A percentile compares a stretch with the other conserved stretches of the same genome.
Conservation (phyloP, 768 basidiomycete genomes). For the Auricularia sp. region DNA sequence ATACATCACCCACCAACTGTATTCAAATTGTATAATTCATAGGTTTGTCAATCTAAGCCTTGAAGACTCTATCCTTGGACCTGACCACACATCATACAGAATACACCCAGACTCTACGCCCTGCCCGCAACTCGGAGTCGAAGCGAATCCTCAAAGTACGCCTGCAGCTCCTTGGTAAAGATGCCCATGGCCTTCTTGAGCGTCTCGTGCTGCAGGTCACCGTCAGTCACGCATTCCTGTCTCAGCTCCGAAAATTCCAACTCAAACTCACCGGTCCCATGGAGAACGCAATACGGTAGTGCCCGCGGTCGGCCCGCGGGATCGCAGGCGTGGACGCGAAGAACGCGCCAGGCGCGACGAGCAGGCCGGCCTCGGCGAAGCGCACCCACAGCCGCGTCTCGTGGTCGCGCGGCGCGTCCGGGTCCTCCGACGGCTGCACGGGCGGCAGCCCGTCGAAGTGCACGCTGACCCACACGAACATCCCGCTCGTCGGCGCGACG, state of each 20-base stretch:
- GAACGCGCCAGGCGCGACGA: constrained; percentile 51
- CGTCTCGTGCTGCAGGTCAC: constrained; percentile 4
- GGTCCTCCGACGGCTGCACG: constrained; percentile 21
- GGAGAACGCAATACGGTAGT: constrained; percentile 25
- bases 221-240: background rate
- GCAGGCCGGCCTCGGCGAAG: constrained; percentile 49
- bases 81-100: too few species aligned
- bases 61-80: too few species aligned
- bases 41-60: too few species aligned
- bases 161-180: constrained; percentile 8
- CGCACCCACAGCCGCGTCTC: constrained; percentile 52
- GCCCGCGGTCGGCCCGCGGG: constrained; percentile 18
- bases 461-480: constrained; percentile 71
- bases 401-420: constrained; percentile 26
- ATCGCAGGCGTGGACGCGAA: constrained; percentile 21
- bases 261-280: constrained; percentile 16
- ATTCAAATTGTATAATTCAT: too few species aligned
- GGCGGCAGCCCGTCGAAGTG: constrained; percentile 49
- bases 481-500: constrained; percentile 69
- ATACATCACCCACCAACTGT: too few species aligned
- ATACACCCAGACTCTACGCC: too few species aligned
- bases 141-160: constrained; percentile 7
- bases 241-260: background rate
- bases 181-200: constrained; percentile 10
- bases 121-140: too few species aligned